Evolutionary conservation across 2,329 filamentous ascomycete species (phyloP).

Genomic region (Claviceps sp.): DNA sequence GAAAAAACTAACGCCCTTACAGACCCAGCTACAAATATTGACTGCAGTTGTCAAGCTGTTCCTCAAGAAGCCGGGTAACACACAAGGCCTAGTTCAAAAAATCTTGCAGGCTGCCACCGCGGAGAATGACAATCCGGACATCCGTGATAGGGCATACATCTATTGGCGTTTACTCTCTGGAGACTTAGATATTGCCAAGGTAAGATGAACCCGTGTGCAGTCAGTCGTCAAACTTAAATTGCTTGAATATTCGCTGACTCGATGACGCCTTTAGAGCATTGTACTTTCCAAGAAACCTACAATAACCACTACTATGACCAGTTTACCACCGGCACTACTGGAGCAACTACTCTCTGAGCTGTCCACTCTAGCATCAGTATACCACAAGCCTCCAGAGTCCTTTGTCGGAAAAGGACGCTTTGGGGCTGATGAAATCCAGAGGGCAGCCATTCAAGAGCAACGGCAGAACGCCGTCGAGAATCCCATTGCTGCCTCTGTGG

Average conservation of each 20-base stretch:
- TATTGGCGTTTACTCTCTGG: conserved; percentile 96
- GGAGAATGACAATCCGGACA: conserved; percentile 95
- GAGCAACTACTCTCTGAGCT: conserved; percentile 86
- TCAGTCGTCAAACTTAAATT: not conserved
- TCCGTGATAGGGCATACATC: conserved; percentile 90
- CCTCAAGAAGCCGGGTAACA: conserved; percentile 88
- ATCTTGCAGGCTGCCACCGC: conserved; percentile 85
- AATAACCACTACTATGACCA: conserved; percentile 88
- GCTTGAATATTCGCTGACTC: not conserved
- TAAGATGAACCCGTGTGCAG: conserved; percentile 17
- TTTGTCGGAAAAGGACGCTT: conserved; percentile 93
- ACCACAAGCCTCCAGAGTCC: conserved; percentile 96
- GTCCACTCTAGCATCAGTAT: conserved; percentile 90
- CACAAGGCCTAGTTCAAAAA: conserved; percentile 83
- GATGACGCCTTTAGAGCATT: conserved; percentile 44
- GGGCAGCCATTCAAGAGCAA: conserved; percentile 92
- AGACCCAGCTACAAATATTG: conserved; percentile 96
- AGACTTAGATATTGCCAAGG: conserved; percentile 81
- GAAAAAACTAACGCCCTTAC: conserved; percentile 6
- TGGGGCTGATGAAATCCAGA: conserved; percentile 86
- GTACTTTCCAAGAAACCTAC: conserved; percentile 88
- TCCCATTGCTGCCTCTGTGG: conserved; percentile 76
- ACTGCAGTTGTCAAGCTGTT: conserved; percentile 97
- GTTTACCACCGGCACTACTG: conserved; percentile 67
- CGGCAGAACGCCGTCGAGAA: conserved; percentile 85